Percentiles rank a stretch among this genome's conserved stretches.
These are phyloP conservation scores for Cercophora scortea DNA, from an alignment of 495 filamentous ascomycete species.

Conservation along the genomic window DNA sequence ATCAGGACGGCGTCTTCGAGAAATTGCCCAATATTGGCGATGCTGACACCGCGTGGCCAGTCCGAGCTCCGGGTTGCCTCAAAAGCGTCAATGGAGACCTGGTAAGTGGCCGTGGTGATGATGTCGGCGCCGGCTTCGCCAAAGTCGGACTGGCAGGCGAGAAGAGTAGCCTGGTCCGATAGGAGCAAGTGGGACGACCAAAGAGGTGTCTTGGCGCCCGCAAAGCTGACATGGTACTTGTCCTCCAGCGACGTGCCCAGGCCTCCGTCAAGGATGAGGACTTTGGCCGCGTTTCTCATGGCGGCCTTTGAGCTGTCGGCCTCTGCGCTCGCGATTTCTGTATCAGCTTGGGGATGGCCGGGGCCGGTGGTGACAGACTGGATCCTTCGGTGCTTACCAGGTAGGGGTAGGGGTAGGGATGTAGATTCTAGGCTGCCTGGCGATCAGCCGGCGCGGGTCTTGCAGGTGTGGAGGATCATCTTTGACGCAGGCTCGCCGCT, in stretches of 20 bases:
- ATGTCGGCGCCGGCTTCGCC: conserved; percentile 47
- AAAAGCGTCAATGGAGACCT: conserved; percentile 50
- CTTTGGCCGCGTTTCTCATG: conserved; percentile 9
- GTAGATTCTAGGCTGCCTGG: no score
- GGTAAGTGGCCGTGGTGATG: conserved; percentile 58
- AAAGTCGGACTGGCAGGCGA: conserved; percentile 47
- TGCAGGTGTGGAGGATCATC: no score
- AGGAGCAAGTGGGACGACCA: conserved; percentile 61
- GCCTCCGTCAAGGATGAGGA: conserved; percentile 56
- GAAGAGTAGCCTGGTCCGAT: conserved; percentile 39
- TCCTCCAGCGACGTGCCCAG: conserved; percentile 59
- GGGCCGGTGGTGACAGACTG: no score
- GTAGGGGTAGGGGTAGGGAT: no score
- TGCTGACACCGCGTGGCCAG: conserved; percentile 11
- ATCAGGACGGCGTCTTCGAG: conserved; percentile 29
- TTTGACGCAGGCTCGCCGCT: no score
- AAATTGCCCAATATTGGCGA: conserved; percentile 17
- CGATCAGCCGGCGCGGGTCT: no score
- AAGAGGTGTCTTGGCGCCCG: conserved; percentile 37
- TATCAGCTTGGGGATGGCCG: neutral
- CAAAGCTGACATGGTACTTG: conserved; percentile 40
- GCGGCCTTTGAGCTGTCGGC: neutral
- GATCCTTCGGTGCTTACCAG: no score
- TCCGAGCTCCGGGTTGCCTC: conserved; percentile 20
- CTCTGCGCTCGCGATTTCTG: no score